Percentiles rank a stretch among this genome's conserved stretches.
These are phyloP conservation scores for Crithidia sp. DNA, from an alignment of 208 protist genomes.

Conservation along the genomic window DNA sequence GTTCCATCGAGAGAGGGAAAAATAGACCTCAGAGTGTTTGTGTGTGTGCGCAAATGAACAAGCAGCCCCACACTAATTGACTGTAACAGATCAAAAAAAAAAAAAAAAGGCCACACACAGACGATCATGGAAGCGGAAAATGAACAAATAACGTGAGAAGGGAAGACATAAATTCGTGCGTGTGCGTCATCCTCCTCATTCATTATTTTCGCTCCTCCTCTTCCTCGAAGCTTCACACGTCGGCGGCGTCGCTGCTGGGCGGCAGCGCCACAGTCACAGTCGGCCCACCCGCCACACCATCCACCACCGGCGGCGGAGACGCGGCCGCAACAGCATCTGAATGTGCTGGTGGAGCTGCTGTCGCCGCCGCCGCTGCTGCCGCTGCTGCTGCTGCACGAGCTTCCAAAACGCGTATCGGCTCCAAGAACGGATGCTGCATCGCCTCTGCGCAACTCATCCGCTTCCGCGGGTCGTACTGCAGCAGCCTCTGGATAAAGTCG, in stretches of 20 bases:
- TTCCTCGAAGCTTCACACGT: background rate
- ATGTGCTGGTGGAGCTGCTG: background rate
- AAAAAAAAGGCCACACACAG: background rate
- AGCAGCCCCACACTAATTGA: no score
- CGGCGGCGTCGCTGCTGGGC: background rate
- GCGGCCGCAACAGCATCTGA: background rate
- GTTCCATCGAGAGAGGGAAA: no score
- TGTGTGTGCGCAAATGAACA: no score
- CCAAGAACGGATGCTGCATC: conserved; percentile 80
- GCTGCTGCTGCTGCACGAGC: conserved; percentile 2
- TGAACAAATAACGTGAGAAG: conserved; percentile 19
- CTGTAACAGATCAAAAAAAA: conserved; percentile 6
- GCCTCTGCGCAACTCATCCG: conserved; percentile 77
- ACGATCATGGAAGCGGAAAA: conserved; percentile 6
- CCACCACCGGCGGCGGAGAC: no score
- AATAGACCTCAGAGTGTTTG: no score
- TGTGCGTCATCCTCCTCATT: no score
- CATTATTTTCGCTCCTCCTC: no score
- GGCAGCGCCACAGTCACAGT: conserved; percentile 9
- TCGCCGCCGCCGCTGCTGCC: background rate
- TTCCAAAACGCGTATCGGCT: conserved; percentile 43
- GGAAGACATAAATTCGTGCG: background rate
- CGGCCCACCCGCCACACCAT: background rate
- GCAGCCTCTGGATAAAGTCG: conserved; percentile 76
- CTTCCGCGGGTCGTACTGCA: conserved; percentile 78